Evolutionary conservation across 2,329 filamentous ascomycete genomes (phyloP), one percentile per base, ranked within the genome.

Genomic region (Talaromyces atroroseus): DNA sequence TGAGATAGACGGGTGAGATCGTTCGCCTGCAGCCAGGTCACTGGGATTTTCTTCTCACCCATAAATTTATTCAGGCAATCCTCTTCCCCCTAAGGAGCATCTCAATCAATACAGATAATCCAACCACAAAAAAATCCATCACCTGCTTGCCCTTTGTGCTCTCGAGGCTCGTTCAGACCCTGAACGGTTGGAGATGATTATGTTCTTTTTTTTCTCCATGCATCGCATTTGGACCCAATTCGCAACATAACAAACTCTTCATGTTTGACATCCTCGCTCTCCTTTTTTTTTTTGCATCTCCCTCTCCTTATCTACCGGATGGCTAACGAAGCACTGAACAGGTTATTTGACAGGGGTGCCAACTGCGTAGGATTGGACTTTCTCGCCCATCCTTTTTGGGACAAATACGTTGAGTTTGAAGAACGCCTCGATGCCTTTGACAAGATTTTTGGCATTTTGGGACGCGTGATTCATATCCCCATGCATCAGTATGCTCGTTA

Each of bases 391-490:
- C 91, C 91, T 1, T 96, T 99, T 76, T 99, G 94, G 94, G 94
- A 99, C 73, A 97, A 96, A 75, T 99, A 96, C 68, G 84, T 99
- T 61, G 94, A 97, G 70, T 97, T 95, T 66, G 94, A 97, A 71
- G 92, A 96, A 70, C 88, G 92, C 1, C 80, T 92, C 60, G 91
- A 96, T 66, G 85, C 88, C 0, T 83, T 87, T 14, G 89, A 95
- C 61, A 90, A 85, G 66, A 89, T 96, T 54, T 95, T 95, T 64
- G 84, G 83, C 42, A 90, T 99, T 56, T 81, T 96, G 52, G 81
- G 82, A 59, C 89, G 92, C 54, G 82, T 96, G 56, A 88, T 96
- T 54, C 83, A 89, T 66, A 91, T 97, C 53, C 92, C 94, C 0
- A 90, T 96, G 83, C 92, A 97, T 68, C 91, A 96, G 69, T 97